Base-by-base conservation (phyloP, 2,329 filamentous ascomycete genomes). In the Cladobotryum protrusum region DNA sequence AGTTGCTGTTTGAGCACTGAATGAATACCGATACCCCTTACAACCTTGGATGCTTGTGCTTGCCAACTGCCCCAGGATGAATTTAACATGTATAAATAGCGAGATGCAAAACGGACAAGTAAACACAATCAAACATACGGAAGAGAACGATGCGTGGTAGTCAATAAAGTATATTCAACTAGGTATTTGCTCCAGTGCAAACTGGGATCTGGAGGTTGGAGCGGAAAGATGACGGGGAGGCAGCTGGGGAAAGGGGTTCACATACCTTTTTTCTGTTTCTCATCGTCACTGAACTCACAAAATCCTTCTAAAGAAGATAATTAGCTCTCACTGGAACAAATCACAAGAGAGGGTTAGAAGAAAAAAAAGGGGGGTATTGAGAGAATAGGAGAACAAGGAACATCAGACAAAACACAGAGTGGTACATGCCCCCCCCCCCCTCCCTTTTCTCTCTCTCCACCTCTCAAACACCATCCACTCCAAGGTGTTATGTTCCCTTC, bases 181-280 rank as follows among this genome's bases (percentile, higher is more conserved):
- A n/a, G n/a, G n/a, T n/a, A n/a, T n/a, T n/a, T n/a, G n/a, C n/a
- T n/a, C n/a, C n/a, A n/a, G n/a, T n/a, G n/a, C n/a, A n/a, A n/a
- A n/a, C n/a, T n/a, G n/a, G n/a, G n/a, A n/a, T n/a, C n/a, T n/a
- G n/a, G n/a, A n/a, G n/a, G n/a, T n/a, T n/a, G n/a, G n/a, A n/a
- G n/a, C n/a, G n/a, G n/a, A n/a, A n/a, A n/a, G n/a, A n/a, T n/a
- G n/a, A n/a, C n/a, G n/a, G n/a, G n/a, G n/a, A n/a, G n/a, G n/a
- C n/a, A n/a, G 24, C 3, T 6, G 14, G 40, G 20, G 29, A 35
- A 35, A 32, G 15, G 34, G 34, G 19, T 8, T 43, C 36, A 61
- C 60, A 53, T 61, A 61, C 61, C 61, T 61, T 52, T 54, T 52
- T 49, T 43, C 20, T 18, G 56, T 49, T n/a, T n/a, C n/a, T n/a